A percentile compares a stretch with the other conserved stretches of the same genome.
phyloP scores from a whole-genome alignment of 2,329 filamentous ascomycete genomes.

The Cladosporium sp. region DNA sequence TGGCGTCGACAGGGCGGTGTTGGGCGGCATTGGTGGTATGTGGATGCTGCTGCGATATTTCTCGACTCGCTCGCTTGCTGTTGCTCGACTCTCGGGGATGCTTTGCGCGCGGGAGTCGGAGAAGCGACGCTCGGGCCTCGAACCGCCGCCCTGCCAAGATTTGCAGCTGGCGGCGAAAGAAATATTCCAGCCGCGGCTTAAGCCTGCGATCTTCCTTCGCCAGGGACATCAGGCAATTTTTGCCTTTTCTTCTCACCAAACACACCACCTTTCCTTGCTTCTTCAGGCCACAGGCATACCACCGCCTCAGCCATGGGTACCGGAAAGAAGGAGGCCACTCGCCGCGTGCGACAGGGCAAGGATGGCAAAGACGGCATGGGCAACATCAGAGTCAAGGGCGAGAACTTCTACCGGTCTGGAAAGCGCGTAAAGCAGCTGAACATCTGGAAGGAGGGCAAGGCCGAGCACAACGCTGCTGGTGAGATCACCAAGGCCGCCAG shows the following conservation, averaged over 20 bases:
- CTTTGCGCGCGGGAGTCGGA: slow-evolving; percentile 2
- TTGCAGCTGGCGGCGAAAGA: not conserved
- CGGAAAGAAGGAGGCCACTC: slow-evolving; percentile 83
- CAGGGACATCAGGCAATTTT: slow-evolving; percentile 11
- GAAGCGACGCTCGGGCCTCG: not conserved
- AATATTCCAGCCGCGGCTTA: slow-evolving; percentile 8
- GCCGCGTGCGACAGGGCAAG: slow-evolving; percentile 82
- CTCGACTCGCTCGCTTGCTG: not conserved
- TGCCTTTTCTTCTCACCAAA: slow-evolving; percentile 1
- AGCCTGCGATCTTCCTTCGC: not conserved
- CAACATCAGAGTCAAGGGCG: slow-evolving; percentile 90
- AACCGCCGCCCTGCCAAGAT: not conserved
- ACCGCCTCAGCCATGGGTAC: slow-evolving; percentile 64
- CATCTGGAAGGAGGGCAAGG: slow-evolving; percentile 83
- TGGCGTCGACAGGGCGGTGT: slow-evolving; percentile 30
- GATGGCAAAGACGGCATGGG: slow-evolving; percentile 72
- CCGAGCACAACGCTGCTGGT: slow-evolving; percentile 75
- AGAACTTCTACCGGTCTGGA: slow-evolving; percentile 90
- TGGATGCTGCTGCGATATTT: not conserved
- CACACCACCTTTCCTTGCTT: not conserved
- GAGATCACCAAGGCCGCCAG: slow-evolving; percentile 79
- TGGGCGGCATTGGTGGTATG: slow-evolving; percentile 37
- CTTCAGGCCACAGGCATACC: slow-evolving; percentile 4
- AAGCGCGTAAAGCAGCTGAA: slow-evolving; percentile 88
- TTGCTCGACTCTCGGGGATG: slow-evolving; percentile 6